These are phyloP conservation scores for Irineochytrium annulatum DNA, from an alignment of 192 early-diverging fungal species.

Conservation along the genomic window DNA sequence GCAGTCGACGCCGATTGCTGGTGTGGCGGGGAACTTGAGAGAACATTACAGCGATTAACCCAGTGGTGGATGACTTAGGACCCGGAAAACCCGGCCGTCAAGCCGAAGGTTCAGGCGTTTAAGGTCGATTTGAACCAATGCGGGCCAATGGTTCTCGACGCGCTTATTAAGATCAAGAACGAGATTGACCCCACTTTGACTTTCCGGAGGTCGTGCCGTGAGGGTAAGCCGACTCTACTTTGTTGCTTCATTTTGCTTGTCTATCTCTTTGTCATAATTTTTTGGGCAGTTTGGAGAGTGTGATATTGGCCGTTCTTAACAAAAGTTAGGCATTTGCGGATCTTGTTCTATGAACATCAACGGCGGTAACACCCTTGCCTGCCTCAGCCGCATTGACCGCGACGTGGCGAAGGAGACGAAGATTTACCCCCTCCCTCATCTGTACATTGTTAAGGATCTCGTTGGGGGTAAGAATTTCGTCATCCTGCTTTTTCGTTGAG, in stretches of 20 bases:
- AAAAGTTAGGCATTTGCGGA: constrained; percentile 72
- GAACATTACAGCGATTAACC: background rate
- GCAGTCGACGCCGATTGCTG: too few species aligned
- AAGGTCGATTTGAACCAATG: constrained; percentile 86
- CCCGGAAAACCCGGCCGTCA: constrained; percentile 82
- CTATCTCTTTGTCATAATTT: background rate
- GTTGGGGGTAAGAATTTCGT: constrained; percentile 57
- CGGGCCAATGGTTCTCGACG: constrained; percentile 96
- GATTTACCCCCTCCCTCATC: constrained; percentile 97
- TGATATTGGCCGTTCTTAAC: background rate
- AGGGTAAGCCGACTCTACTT: constrained; percentile 54
- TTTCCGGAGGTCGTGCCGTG: constrained; percentile 93
- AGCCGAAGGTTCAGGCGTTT: constrained; percentile 85
- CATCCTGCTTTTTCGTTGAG: background rate
- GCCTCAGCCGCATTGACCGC: constrained; percentile 81
- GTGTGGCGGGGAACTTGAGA: too few species aligned
- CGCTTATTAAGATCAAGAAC: constrained; percentile 96
- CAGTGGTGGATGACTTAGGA: constrained; percentile 41
- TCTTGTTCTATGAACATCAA: constrained; percentile 99
- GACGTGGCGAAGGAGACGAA: constrained; percentile 58
- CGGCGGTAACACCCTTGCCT: constrained; percentile 92
- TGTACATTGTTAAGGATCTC: constrained; percentile 95
- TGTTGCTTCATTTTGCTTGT: background rate
- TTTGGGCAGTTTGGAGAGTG: background rate
- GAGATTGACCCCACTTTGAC: constrained; percentile 90